These are phyloP conservation scores for Suillus lakei DNA, from an alignment of 768 basidiomycete species.

Conservation along the genomic window DNA sequence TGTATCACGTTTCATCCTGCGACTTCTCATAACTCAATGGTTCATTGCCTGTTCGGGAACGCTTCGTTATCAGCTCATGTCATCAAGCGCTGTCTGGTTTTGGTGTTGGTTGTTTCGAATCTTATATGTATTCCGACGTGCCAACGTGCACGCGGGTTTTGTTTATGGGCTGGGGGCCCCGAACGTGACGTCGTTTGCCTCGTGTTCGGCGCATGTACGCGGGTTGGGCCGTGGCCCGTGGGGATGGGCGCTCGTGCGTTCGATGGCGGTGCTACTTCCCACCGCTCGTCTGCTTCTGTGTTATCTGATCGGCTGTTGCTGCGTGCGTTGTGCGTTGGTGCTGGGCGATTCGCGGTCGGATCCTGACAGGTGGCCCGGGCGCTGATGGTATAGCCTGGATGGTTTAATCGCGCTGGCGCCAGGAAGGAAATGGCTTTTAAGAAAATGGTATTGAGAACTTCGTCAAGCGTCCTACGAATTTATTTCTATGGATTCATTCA, in stretches of 20 bases:
- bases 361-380: neutral
- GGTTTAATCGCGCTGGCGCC: neutral
- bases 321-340: neutral
- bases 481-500: no score
- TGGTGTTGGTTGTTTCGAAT: neutral
- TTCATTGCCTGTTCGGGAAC: neutral
- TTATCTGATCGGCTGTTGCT: conserved; percentile 4
- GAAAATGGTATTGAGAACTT: neutral
- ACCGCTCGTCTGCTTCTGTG: conserved; percentile 1
- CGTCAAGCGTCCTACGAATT: neutral
- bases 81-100: neutral
- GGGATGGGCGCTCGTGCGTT: neutral
- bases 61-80: conserved; percentile 4
- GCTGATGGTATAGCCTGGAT: neutral
- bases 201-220: conserved; percentile 10
- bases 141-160: neutral
- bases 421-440: neutral
- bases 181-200: conserved; percentile 1
- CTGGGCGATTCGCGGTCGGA: conserved; percentile 3
- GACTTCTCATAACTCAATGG: neutral
- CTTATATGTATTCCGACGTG: neutral
- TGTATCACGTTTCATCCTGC: conserved; percentile 1
- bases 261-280: conserved; percentile 3
- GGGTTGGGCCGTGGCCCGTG: conserved; percentile 2
- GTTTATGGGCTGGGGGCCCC: conserved; percentile 1